Evolutionary conservation across 345 rosid genomes (phyloP).

Genomic region (Gossypium anomalum): DNA sequence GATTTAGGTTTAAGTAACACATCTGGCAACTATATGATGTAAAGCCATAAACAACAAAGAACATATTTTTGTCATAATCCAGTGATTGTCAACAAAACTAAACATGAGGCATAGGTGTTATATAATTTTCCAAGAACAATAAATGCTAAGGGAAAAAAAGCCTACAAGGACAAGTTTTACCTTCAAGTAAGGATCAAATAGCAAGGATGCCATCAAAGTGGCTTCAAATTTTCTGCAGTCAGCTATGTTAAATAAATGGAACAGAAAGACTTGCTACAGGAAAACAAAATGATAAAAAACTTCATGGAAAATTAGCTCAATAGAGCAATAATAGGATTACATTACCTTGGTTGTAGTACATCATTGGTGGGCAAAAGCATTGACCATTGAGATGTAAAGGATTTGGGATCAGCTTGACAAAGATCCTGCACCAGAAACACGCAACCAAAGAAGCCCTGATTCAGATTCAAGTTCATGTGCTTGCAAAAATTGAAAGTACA

Average conservation of each 20-base stretch:
- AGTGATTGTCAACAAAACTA: conserved; percentile 4
- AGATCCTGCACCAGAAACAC: conserved; percentile 52
- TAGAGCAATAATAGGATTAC: conserved; percentile 11
- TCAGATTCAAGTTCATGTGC: conserved; percentile 1
- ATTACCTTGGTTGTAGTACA: conserved; percentile 70
- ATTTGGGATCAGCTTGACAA: conserved; percentile 85
- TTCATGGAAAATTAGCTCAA: conserved; percentile 3
- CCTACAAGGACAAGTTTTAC: conserved; percentile 31
- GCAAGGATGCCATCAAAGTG: conserved; percentile 77
- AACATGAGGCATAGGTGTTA: background rate
- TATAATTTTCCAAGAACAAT: conserved; percentile 6
- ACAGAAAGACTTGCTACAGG: conserved; percentile 4
- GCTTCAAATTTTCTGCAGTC: conserved; percentile 71
- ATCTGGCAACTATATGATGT: background rate
- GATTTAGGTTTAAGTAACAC: background rate
- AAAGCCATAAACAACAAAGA: background rate
- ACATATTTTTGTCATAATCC: conserved; percentile 3
- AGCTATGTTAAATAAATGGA: conserved; percentile 21
- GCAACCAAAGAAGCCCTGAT: conserved; percentile 3
- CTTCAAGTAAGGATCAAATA: conserved; percentile 85
- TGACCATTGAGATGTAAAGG: conserved; percentile 83
- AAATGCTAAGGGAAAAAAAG: background rate
- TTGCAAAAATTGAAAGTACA: background rate
- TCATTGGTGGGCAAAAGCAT: conserved; percentile 81
- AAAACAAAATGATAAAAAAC: conserved; percentile 8